These are phyloP conservation scores for Aspergillus campestris DNA, from an alignment of 495 filamentous ascomycete genomes.

Conservation along the genomic window DNA sequence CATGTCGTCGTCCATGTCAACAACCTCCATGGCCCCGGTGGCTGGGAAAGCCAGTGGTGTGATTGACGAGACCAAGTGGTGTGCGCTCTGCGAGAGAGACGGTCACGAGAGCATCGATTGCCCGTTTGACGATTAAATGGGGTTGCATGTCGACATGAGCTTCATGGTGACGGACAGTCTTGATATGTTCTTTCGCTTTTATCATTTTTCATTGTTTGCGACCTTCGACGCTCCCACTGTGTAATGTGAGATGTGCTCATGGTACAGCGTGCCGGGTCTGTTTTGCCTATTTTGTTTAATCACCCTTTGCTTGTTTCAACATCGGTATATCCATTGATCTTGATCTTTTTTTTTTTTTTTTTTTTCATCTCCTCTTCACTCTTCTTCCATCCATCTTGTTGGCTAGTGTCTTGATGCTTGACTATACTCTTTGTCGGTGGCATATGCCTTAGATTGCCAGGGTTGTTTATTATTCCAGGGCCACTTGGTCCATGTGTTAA, in stretches of 20 bases:
- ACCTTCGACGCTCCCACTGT: constrained; percentile 1
- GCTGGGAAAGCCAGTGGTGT: constrained; percentile 74
- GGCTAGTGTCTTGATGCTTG: neutral
- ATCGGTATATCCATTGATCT: constrained; percentile 4
- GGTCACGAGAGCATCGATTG: constrained; percentile 95
- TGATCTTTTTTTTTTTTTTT: constrained; percentile 8
- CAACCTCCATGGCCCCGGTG: constrained; percentile 39
- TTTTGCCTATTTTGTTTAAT: constrained; percentile 11
- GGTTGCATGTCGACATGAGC: constrained; percentile 6
- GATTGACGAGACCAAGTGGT: constrained; percentile 86
- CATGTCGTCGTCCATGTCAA: constrained; percentile 1
- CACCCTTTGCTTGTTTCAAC: constrained; percentile 5
- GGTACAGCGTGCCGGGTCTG: constrained; percentile 6
- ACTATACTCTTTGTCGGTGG: too few relatives aligned
- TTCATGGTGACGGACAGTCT: constrained; percentile 1
- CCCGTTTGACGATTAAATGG: constrained; percentile 77
- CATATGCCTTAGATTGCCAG: too few relatives aligned
- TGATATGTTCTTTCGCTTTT: neutral
- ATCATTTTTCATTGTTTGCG: neutral
- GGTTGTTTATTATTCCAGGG: too few relatives aligned
- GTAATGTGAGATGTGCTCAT: constrained; percentile 10
- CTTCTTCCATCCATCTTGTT: neutral
- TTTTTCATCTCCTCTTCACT: constrained; percentile 2
- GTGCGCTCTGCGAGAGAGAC: constrained; percentile 91
- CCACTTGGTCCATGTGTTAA: too few relatives aligned